These are phyloP conservation scores for Corchorus capsularis DNA, from an alignment of 345 rosid genomes.

Conservation along the genomic window DNA sequence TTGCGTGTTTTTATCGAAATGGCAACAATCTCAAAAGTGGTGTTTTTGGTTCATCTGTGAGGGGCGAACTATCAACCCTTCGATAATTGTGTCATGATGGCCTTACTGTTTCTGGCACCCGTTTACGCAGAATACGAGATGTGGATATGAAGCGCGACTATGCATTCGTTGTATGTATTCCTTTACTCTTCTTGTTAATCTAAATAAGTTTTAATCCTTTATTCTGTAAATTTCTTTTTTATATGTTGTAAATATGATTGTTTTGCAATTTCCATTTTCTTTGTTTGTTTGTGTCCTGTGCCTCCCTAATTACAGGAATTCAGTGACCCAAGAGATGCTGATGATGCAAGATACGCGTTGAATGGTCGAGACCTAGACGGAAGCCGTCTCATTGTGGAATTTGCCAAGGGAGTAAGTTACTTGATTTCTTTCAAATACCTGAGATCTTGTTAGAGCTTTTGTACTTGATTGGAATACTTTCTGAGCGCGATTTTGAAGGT, in stretches of 20 bases:
- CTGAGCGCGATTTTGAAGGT: not conserved
- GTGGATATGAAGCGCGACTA: constrained; percentile 98
- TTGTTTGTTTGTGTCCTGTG: not conserved
- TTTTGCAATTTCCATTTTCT: not conserved
- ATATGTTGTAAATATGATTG: constrained; percentile 33
- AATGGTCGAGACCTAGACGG: constrained; percentile 81
- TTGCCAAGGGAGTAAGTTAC: constrained; percentile 68
- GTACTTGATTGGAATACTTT: not conserved
- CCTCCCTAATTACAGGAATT: constrained; percentile 53
- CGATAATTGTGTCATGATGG: constrained; percentile 84
- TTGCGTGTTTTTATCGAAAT: constrained; percentile 78
- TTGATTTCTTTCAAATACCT: not conserved
- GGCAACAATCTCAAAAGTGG: constrained; percentile 88
- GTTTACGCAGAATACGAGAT: constrained; percentile 89
- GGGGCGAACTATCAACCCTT: constrained; percentile 84
- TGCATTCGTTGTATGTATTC: constrained; percentile 79
- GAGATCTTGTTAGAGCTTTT: not conserved
- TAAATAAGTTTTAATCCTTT: not conserved
- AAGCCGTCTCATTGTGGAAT: constrained; percentile 74
- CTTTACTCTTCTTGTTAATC: constrained; percentile 2
- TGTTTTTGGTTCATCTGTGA: constrained; percentile 89
- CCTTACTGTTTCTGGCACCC: constrained; percentile 93
- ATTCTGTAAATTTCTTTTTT: not conserved
- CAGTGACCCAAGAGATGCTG: constrained; percentile 82
- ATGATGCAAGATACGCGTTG: constrained; percentile 70